phyloP scores from a whole-genome alignment of 768 basidiomycete genomes.

The Boletus subcaerulescens region DNA sequence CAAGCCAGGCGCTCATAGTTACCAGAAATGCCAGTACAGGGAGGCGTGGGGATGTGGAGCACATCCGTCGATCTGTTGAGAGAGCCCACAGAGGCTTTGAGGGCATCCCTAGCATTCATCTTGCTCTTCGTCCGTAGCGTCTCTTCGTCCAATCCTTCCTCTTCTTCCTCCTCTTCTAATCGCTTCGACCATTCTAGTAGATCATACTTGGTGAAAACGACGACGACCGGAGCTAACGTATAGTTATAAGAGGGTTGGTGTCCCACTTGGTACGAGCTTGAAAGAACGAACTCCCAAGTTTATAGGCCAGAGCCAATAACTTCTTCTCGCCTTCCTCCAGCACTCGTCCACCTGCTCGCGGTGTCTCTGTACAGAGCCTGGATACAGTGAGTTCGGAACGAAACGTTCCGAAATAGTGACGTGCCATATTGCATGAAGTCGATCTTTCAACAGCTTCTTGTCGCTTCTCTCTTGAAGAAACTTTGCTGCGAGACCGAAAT shows the following conservation, averaged over 20 bases:
- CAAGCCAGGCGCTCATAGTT: neutral
- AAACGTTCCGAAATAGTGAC: neutral
- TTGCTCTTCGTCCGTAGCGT: neutral
- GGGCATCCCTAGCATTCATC: neutral
- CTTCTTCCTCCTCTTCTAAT: neutral
- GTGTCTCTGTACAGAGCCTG: slow-evolving; percentile 9
- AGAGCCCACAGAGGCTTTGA: neutral
- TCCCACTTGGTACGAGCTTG: neutral
- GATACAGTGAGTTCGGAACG: neutral
- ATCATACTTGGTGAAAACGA: slow-evolving; percentile 11
- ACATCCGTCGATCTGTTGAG: neutral
- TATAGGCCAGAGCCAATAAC: neutral
- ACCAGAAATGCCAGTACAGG: neutral
- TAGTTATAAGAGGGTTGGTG: neutral
- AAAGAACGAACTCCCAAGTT: neutral
- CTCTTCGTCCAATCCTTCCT: neutral
- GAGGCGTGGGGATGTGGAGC: neutral
- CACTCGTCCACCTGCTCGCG: slow-evolving; percentile 5
- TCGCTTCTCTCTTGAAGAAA: neutral
- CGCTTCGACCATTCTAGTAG: neutral
- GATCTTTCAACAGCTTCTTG: neutral
- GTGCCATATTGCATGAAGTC: slow-evolving; percentile 4
- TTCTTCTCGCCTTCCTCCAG: slow-evolving; percentile 6
- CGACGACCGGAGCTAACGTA: neutral
- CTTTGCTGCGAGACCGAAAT: neutral